These are phyloP conservation scores for Pyricularia grisea DNA, from an alignment of 2,329 filamentous ascomycete species.

Conservation along the genomic window DNA sequence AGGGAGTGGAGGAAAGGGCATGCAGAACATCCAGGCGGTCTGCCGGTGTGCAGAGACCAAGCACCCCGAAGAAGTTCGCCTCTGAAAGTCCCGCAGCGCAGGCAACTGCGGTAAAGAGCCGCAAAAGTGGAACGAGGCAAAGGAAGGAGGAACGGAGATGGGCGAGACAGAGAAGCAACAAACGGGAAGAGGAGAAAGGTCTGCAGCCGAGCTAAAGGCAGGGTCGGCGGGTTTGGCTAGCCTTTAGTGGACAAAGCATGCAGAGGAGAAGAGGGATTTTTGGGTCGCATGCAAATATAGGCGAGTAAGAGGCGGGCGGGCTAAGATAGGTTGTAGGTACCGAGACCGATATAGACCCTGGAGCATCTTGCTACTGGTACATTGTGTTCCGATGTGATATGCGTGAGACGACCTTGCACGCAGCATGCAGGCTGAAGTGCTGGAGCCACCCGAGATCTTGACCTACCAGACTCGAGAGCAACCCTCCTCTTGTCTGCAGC, in stretches of 20 bases:
- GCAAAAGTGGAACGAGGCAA: neutral
- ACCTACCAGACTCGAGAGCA: neutral
- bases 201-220: neutral
- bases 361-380: neutral
- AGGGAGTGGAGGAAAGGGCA: neutral
- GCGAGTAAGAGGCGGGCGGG: neutral
- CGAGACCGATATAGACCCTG: neutral
- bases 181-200: neutral
- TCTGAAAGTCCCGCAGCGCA: neutral
- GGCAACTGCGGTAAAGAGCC: neutral
- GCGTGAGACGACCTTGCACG: neutral
- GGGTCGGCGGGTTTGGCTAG: neutral
- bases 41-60: neutral
- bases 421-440: constrained; percentile 1
- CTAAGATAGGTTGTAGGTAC: neutral
- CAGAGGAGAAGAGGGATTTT: neutral
- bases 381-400: neutral
- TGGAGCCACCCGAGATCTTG: neutral
- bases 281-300: neutral
- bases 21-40: neutral
- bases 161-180: neutral
- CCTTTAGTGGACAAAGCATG: neutral
- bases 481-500: neutral
- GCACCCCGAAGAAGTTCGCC: no score
- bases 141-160: neutral